Evolutionary conservation across 2,329 filamentous ascomycete species (phyloP), one percentile per base, ranked within the genome.

Genomic region (Fusarium siculi): DNA sequence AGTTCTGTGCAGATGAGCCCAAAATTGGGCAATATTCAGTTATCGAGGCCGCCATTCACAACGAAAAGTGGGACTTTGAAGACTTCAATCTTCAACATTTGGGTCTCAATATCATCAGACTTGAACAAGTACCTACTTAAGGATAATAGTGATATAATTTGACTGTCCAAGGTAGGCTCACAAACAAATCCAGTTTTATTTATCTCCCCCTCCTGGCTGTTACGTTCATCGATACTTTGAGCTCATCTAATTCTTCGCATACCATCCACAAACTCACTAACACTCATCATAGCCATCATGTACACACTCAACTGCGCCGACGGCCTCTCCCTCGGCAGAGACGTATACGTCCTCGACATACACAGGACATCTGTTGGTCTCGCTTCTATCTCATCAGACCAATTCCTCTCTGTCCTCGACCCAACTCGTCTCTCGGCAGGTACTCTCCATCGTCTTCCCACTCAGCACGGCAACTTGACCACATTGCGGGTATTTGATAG

Each of bases 331-430:
- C 77, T 81, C 69, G 74, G 76, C 34, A 68, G 66, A 54, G 85
- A 86, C 49, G 83, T 87, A 57, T 92, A 92, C 79, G 86, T 92
- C 39, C 86, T 90, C 55, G 86, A 89, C 66, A 83, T 92, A 58
- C 82, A 87, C 32, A 85, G 87, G n/a, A 82, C 87, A 8, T 74
- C 83, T 1, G 79, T 82, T 4, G 84, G 87, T 9, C 84, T 93
- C 44, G 90, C 89, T 4, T 87, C 89, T 21, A 92, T 93, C 63
- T 88, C 91, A 7, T 93, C 93, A 1, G 91, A 94, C 82, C 90
- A 93, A 81, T 87, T 85, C n/a, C 84, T 95, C 25, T 87, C 89
- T 34, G 82, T 93, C 23, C 87, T 95, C 72, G 87, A 93, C 78
- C 87, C 91, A 0, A 73, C 83, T 4, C 86, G 85, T 30, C 83